Evolutionary conservation across 2,329 filamentous ascomycete species (phyloP), one percentile per base, ranked within the genome.

Genomic region (Nigrograna mackinnonii): DNA sequence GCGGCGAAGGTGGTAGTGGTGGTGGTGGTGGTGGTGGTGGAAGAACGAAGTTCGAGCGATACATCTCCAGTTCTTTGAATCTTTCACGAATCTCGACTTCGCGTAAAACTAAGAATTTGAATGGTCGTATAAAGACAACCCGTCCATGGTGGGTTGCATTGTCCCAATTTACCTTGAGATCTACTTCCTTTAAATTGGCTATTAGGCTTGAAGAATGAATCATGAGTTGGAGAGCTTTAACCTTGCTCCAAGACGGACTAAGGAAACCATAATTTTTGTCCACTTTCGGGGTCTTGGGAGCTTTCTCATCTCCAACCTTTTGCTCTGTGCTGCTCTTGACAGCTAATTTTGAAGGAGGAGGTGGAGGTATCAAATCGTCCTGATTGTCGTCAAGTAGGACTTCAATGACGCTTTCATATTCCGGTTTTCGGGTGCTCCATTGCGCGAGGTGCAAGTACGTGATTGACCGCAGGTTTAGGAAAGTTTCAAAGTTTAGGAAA

Each of bases 61-160:
- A 36, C 14, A 12, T 36, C 14, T 36, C 34, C 34, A 36, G 34
- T 21, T 36, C 34, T 19, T 36, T 18, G 34, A 36, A 36, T 21
- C 34, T 18, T 36, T 36, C 34, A 18, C 34, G 14, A 36, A 36
- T 36, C 34, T 36, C 34, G 19, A 20, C 34, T 36, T 36, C 34
- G 14, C 34, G 14, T 36, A 36, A 21, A 36, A 36, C 34, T 21
- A 36, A 21, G 34, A 36, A 36, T 21, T 36, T 36, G 34, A 36
- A 36, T 36, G 34, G 34, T 21, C 34, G 34, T 18, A 36, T 36
- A 21, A 36, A 36, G 19, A 36, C 34, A 20, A 36, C 18, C 19
- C 24, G 24, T 9, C n/a, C n/a, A 28, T 9, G 9, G 24, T 28
- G 24, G n/a, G 9, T 9, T 28, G 24, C 24, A 9, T 28, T 28